Base-by-base conservation (phyloP, 208 protist genomes). In the Novymonas esmeraldas region DNA sequence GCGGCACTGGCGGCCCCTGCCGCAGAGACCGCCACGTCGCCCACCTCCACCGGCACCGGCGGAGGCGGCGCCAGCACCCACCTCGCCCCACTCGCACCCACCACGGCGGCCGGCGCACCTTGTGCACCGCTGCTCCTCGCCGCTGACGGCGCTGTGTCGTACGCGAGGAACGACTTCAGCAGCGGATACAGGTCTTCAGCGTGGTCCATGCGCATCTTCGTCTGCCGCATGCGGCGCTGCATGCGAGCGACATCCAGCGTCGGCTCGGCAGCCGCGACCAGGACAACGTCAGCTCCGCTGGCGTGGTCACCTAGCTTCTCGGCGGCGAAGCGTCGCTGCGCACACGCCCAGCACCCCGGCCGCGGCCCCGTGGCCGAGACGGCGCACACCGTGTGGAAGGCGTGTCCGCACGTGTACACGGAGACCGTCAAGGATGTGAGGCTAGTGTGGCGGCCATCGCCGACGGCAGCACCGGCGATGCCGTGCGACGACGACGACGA, bases 361-460 rank as follows among this genome's bases (percentile, higher is more conserved):
- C 26, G 7, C 28, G 59, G 14, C 13, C 51, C 44, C 50, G 49
- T 59, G 22, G 38, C 63, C 49, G 57, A 48, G 64, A 63, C 33
- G 42, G 58, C 29, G 59, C 82, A 87, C 57, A 71, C 55, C 33
- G 88, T 83, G 71, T 95, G 90, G 62, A 82, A 95, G 28, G 73
- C 77, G 73, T 95, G 90, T 10, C 90, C 90, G 39, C 90, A 95
- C 20, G 56, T 63, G 63, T 89, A 95, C 49, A 90, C 75, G n/a
- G 79, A 79, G 33, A 90, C 78, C 2, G 70, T 60, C 22, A 52
- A 63, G 22, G 63, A 10, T 44, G 44, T 7, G 46, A 46, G 57
- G 51, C 9, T 22, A 16, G 11, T 3, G 31, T 66, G 18, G 26
- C 50, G 13, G 28, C 62, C 31, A 45, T 24, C 31, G 24, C 48